Evolutionary conservation across 805 yeast species (phyloP), one percentile per base, ranked within the genome.

Genomic region (Yamadazyma sp.): DNA sequence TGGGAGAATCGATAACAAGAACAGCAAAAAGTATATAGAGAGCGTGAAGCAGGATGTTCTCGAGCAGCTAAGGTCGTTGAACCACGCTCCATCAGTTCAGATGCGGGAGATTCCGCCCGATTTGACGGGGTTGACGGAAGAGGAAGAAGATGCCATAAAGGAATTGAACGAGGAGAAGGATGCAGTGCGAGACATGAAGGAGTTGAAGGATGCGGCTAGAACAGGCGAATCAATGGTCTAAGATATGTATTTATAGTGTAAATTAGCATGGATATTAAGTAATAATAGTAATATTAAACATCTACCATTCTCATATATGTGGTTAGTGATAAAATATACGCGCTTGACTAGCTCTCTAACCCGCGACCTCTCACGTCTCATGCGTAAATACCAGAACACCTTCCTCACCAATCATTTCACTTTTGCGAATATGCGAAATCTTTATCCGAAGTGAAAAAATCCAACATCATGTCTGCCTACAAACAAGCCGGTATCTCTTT

Each of bases 51-150:
- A 78, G 39, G 82, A 84, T 45, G 75, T 88, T 18, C 59, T 90
- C 50, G 96, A 91, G 60, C 88, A 85, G 55, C 66, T 91, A 32
- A 62, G 97, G 47, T 83, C 71, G 53, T 60, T 91, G 40, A 86
- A 85, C 50, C 90, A 90, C 35, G 98, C 98, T 0, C 99, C 99
- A 9, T 82, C 95, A 49, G 98, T 93, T 6, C 84, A 86, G 48
- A 88, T 90, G 95, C 81, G 75, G 44, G 91, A 86, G 45, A 77
- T 87, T 6, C 97, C 97, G 2, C 96, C 96, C 1, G 73, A 69
- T 42, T 48, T 69, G 14, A 50, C 67, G 6, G 73, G 72, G 10
- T 51, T 67, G 28, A 67, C 71, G 3, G 65, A 66, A 25, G 73
- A 69, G 33, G 73, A 68, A 45, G 72, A 68, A 31, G 59, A 57